These are phyloP conservation scores for Pseudozyma sp. DNA, from an alignment of 1,284 basidiomycete genomes.

Conservation along the genomic window DNA sequence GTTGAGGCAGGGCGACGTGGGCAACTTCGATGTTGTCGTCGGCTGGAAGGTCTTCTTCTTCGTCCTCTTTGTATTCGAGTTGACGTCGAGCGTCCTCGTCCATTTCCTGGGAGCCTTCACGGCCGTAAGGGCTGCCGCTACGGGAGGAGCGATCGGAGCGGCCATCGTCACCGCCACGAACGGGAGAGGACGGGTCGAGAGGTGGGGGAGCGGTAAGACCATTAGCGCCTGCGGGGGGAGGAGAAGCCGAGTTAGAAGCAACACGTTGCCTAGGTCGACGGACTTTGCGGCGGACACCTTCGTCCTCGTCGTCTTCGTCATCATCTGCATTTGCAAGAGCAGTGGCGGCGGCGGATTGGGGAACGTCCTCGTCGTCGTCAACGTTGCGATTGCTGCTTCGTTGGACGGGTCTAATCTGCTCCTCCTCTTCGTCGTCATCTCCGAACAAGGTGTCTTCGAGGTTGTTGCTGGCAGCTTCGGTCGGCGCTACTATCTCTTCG, in stretches of 20 bases:
- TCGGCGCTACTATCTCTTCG: neutral
- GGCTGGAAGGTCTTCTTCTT: conserved; percentile 70
- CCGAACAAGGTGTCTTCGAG: conserved; percentile 54
- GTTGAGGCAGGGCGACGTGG: conserved; percentile 54
- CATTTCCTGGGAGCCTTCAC: conserved; percentile 40
- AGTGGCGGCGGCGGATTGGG: neutral
- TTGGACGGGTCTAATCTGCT: conserved; percentile 20
- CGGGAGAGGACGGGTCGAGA: conserved; percentile 28
- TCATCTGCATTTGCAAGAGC: conserved; percentile 21
- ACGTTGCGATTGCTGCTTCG: conserved; percentile 6
- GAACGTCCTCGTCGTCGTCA: conserved; percentile 1
- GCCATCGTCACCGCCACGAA: conserved; percentile 13
- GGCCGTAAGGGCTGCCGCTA: conserved; percentile 35
- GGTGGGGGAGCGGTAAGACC: conserved; percentile 28
- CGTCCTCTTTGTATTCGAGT: conserved; percentile 70
- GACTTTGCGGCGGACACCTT: conserved; percentile 36
- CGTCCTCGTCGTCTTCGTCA: conserved; percentile 49
- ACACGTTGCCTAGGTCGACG: conserved; percentile 43
- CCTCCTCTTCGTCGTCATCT: conserved; percentile 49
- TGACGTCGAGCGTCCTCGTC: conserved; percentile 47
- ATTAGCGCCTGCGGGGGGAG: conserved; percentile 27
- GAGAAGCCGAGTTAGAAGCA: conserved; percentile 38
- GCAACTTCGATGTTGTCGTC: conserved; percentile 75
- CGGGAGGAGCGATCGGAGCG: conserved; percentile 35
- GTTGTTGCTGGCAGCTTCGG: conserved; percentile 8